Base-by-base conservation (phyloP, 1,284 basidiomycete genomes). In the Malassezia pachydermatis region DNA sequence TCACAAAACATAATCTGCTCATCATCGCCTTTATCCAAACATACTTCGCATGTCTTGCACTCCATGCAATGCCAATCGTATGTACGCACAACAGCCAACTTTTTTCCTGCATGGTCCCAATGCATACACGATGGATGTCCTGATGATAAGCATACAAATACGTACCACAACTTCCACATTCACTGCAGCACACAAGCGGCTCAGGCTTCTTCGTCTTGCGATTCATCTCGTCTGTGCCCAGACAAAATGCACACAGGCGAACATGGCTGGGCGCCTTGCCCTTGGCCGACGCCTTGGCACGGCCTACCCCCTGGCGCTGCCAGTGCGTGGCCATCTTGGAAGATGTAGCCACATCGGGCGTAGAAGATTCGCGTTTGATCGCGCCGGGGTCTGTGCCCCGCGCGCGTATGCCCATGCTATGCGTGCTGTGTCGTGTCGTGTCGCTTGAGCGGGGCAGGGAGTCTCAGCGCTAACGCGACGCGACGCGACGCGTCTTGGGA, bases 1-100 rank as follows among this genome's bases (percentile, higher is more conserved):
- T 96, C 92, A 73, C 92, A 98, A 62, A 96, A 86, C 56, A 96
- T 74, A 62, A 96, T 82, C 49, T 80, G 78, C 48, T 78, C 81
- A 87, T 92, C 89, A 70, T 88, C 83, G 27, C 84, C 87, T 69
- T 89, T 88, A 67, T 81, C 76, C 38, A 78, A 73, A 70, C 92
- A 98, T 49, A 86, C 76, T 73, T 94, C 88, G 72, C 92, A 98
- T 45, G 77, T 82, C 76, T 94, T 96, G 77, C 92, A 96, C 60
- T 92, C 86, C 45, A 81, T 79, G 70, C 92, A 98, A 57, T 79
- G 79, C 92, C 92, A 98, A 24, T 79, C 76, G 70, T 90, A 92
- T 45, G 80, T 75, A 39, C 79, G 78, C 11, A 78, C 76, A 19
- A 78, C 73, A 28, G 67, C 45, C 19, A 58, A 74, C 63, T 51